Percentiles rank a stretch among this genome's conserved stretches.
Conservation (phyloP, 192 early-diverging fungal genomes). For the Podila epicladia region DNA sequence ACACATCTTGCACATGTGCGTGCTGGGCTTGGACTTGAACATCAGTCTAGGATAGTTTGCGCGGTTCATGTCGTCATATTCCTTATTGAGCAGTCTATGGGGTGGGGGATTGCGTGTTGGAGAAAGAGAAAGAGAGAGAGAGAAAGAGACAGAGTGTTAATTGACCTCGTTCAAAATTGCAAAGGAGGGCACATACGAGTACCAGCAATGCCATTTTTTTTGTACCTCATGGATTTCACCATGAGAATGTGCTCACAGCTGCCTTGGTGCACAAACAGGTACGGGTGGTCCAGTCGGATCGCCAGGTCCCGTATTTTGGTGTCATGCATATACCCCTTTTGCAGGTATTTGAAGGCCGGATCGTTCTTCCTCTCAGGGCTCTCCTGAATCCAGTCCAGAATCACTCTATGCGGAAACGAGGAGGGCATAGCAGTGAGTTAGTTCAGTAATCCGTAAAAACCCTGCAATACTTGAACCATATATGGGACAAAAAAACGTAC, state of each 20-base stretch:
- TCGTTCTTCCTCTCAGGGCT: conserved; percentile 57
- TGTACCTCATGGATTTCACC: conserved; percentile 71
- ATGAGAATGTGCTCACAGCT: conserved; percentile 81
- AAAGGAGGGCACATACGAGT: too few species aligned
- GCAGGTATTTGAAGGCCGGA: conserved; percentile 56
- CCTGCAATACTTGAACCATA: not conserved
- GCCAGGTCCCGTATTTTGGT: conserved; percentile 69
- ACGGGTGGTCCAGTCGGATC: conserved; percentile 71
- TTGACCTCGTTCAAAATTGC: too few species aligned
- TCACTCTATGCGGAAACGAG: conserved; percentile 46
- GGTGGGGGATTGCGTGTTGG: not conserved
- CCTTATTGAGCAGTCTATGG: conserved; percentile 17
- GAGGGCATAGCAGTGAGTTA: too few species aligned
- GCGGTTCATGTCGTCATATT: conserved; percentile 61
- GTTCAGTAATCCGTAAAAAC: too few species aligned
- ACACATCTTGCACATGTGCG: conserved; percentile 74
- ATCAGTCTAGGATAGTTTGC: conserved; percentile 62
- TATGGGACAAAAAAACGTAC: conserved; percentile 32
- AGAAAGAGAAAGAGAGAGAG: not conserved
- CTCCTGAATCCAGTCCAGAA: conserved; percentile 77
- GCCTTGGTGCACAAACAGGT: conserved; percentile 82
- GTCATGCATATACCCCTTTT: conserved; percentile 67
- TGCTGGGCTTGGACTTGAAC: conserved; percentile 60
- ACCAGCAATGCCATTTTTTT: not conserved
- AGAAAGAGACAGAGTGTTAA: too few species aligned